These are phyloP conservation scores for Hygrophorus russula DNA, from an alignment of 768 basidiomycete species.

Conservation along the genomic window DNA sequence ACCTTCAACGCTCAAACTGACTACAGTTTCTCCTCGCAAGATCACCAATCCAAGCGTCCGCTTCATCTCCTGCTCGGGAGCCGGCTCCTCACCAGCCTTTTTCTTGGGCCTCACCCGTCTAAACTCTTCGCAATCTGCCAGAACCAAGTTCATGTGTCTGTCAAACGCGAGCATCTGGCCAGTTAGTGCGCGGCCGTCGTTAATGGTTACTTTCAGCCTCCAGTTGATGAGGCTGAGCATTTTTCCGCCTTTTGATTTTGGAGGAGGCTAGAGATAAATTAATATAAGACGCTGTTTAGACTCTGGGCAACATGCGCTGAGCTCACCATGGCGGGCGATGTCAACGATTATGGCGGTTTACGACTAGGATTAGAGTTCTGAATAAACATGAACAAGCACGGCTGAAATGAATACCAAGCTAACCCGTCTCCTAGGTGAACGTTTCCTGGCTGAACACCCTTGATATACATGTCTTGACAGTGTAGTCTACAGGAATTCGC, in stretches of 20 bases:
- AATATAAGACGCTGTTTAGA: not conserved
- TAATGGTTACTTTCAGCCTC: constrained; percentile 93
- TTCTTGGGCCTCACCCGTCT: constrained; percentile 87
- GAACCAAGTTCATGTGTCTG: constrained; percentile 98
- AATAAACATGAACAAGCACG: constrained; percentile 7
- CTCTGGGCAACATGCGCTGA: not conserved
- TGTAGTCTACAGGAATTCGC: constrained; percentile 44
- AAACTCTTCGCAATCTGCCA: constrained; percentile 98
- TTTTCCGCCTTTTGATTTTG: constrained; percentile 96
- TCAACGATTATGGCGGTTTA: constrained; percentile 1
- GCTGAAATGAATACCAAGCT: constrained; percentile 26
- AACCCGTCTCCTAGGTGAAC: constrained; percentile 41
- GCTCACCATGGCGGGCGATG: constrained; percentile 46
- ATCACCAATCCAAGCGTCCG: constrained; percentile 94
- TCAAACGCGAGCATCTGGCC: constrained; percentile 99
- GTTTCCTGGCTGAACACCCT: not conserved
- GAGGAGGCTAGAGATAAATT: constrained; percentile 57
- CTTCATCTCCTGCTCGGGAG: constrained; percentile 87
- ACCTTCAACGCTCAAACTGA: constrained; percentile 90
- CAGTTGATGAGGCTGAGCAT: constrained; percentile 98
- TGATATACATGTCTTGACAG: not conserved
- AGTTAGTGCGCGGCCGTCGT: constrained; percentile 90
- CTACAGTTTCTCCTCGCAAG: constrained; percentile 90
- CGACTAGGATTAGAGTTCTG: constrained; percentile 2
- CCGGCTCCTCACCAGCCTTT: constrained; percentile 71